Conservation (phyloP, 2,329 filamentous ascomycete species). For the Beauveria brongniartii region DNA sequence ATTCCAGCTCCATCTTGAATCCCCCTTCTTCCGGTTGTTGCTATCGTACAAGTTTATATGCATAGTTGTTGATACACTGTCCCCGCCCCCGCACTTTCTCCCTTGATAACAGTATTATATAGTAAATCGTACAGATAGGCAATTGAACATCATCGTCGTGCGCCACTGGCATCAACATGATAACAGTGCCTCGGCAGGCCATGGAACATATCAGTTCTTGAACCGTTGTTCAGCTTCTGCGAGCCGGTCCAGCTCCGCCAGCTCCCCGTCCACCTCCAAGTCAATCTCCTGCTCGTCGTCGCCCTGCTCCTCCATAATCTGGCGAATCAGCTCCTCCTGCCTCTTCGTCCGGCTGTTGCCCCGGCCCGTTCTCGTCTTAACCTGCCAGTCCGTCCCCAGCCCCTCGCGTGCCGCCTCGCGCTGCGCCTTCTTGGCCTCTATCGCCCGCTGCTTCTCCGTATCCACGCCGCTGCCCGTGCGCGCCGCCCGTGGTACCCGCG, state of each 20-base stretch:
- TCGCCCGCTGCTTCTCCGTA: conserved; percentile 39
- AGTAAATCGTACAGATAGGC: background rate
- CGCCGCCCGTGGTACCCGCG: conserved; percentile 54
- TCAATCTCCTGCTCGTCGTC: conserved; percentile 23
- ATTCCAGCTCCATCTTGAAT: background rate
- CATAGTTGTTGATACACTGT: background rate
- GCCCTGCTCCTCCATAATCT: conserved; percentile 29
- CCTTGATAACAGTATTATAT: background rate
- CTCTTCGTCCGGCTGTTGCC: conserved; percentile 33
- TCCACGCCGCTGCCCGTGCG: conserved; percentile 47
- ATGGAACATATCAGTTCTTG: background rate
- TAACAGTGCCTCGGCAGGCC: background rate
- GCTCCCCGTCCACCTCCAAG: conserved; percentile 22
- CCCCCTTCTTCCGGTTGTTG: background rate
- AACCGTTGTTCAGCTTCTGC: conserved; percentile 7
- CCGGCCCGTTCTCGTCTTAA: conserved; percentile 24
- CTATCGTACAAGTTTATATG: conserved; percentile 4
- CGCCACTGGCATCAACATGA: background rate
- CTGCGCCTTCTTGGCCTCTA: conserved; percentile 31
- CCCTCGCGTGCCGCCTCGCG: conserved; percentile 30
- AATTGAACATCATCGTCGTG: background rate
- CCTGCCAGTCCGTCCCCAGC: conserved; percentile 16
- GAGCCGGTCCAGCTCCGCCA: conserved; percentile 14
- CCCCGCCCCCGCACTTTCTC: background rate
- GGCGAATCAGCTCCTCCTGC: conserved; percentile 31